Percentiles rank a stretch among this genome's conserved stretches.
These are phyloP conservation scores for Alternaria tenuissima DNA, from an alignment of 2,329 filamentous ascomycete genomes.

Conservation along the genomic window DNA sequence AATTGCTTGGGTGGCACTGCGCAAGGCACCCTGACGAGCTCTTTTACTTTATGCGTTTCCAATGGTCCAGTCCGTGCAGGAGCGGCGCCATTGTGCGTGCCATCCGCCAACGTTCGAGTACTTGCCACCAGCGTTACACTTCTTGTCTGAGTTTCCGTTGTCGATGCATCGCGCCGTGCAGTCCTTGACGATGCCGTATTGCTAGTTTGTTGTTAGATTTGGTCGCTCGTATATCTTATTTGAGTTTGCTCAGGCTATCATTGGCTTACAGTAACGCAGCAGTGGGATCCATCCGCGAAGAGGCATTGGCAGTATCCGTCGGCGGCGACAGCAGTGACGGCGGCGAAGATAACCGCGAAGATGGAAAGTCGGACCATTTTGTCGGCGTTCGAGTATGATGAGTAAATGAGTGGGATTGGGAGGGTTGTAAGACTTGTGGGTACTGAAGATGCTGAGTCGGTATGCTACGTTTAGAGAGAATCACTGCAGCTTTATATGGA, in stretches of 20 bases:
- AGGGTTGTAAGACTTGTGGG: not conserved
- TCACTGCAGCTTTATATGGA: not conserved
- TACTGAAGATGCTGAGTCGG: slow-evolving; percentile 5
- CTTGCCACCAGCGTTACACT: slow-evolving; percentile 13
- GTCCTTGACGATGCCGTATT: not conserved
- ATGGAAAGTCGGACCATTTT: slow-evolving; percentile 11
- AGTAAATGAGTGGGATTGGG: not conserved
- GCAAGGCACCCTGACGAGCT: not conserved
- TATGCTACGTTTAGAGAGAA: not conserved
- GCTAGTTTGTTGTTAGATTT: not conserved
- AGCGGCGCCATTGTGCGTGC: not conserved
- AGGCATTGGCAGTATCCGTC: slow-evolving; percentile 12
- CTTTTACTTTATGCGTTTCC: not conserved
- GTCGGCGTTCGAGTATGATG: not conserved
- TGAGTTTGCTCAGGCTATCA: not conserved
- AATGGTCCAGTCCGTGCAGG: not conserved
- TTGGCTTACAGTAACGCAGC: slow-evolving; percentile 12
- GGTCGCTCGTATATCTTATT: not conserved
- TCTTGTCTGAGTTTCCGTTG: slow-evolving; percentile 6
- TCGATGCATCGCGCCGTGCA: not conserved
- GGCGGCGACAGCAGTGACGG: slow-evolving; percentile 8
- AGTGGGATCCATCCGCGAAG: slow-evolving; percentile 11
- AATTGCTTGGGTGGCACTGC: not conserved
- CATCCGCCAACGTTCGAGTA: slow-evolving; percentile 8
- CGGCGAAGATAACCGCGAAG: slow-evolving; percentile 2